phyloP scores from a whole-genome alignment of 768 basidiomycete species.

The Suillus bovinus region DNA sequence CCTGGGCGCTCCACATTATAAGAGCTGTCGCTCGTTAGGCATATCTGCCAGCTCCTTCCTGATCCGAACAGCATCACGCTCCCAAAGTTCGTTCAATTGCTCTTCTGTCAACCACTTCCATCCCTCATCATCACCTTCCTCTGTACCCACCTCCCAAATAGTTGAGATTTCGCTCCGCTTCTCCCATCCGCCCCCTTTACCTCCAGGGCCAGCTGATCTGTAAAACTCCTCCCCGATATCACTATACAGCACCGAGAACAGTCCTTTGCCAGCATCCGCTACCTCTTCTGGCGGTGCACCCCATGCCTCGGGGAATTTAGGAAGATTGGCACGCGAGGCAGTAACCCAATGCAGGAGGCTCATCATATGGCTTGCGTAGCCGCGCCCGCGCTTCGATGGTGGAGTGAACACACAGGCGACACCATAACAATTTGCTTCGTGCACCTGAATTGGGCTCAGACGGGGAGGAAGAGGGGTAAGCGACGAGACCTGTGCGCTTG shows the following conservation, averaged over 20 bases:
- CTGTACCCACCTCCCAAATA: conserved; percentile 35
- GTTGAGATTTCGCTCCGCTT: conserved; percentile 38
- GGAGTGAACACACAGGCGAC: conserved; percentile 62
- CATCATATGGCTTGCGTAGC: conserved; percentile 70
- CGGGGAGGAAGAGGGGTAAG: conserved; percentile 23
- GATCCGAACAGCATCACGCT: conserved; percentile 41
- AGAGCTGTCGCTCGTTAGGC: conserved; percentile 10
- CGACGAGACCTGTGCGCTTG: conserved; percentile 33
- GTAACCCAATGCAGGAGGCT: conserved; percentile 59
- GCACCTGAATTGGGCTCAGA: conserved; percentile 11
- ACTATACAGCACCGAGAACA: conserved; percentile 53
- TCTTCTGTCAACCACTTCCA: conserved; percentile 35
- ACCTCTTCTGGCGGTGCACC: conserved; percentile 43
- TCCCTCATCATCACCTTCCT: conserved; percentile 11
- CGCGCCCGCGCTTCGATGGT: conserved; percentile 45
- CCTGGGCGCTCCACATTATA: conserved; percentile 15
- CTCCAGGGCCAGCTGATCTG: conserved; percentile 38
- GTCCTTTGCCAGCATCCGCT: conserved; percentile 36
- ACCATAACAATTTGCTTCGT: conserved; percentile 47
- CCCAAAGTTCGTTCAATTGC: conserved; percentile 40
- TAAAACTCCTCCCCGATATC: conserved; percentile 54
- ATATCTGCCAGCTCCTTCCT: conserved; percentile 28
- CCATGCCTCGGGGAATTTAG: conserved; percentile 40
- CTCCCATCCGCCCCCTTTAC: conserved; percentile 45
- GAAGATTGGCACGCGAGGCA: conserved; percentile 35